Percentiles rank a stretch among this genome's conserved stretches.
phyloP scores from a whole-genome alignment of 371 early-diverging fungal species.

The Fennellomyces sp. region DNA sequence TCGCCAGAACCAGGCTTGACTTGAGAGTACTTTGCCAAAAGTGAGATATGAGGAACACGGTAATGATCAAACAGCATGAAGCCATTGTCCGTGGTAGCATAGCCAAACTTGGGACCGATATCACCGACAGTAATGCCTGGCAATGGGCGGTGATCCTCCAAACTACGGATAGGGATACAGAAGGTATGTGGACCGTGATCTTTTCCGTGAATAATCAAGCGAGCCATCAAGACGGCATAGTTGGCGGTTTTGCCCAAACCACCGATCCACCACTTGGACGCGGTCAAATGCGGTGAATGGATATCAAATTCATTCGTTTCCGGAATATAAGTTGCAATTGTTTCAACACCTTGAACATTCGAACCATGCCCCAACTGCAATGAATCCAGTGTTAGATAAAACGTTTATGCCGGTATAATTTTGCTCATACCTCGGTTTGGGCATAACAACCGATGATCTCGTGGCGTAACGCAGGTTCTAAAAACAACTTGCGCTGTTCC shows the following conservation, averaged over 20 bases:
- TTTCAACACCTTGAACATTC: constrained; percentile 87
- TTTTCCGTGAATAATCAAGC: constrained; percentile 78
- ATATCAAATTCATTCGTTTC: constrained; percentile 86
- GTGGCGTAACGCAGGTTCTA: constrained; percentile 72
- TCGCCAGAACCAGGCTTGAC: constrained; percentile 69
- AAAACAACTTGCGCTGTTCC: constrained; percentile 79
- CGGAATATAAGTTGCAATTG: constrained; percentile 83
- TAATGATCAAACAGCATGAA: constrained; percentile 78
- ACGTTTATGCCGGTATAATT: no score
- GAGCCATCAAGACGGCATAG: constrained; percentile 89
- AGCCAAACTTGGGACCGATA: constrained; percentile 90
- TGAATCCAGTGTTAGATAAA: no score
- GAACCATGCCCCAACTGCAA: constrained; percentile 71
- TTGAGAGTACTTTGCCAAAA: constrained; percentile 80
- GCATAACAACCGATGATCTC: constrained; percentile 88
- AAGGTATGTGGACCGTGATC: constrained; percentile 86
- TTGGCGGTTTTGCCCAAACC: constrained; percentile 72
- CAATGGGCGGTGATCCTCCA: constrained; percentile 73
- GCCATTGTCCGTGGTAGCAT: constrained; percentile 85
- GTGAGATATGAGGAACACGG: constrained; percentile 78
- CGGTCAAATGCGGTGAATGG: constrained; percentile 80
- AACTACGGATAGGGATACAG: constrained; percentile 85
- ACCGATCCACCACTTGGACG: constrained; percentile 94
- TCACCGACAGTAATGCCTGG: constrained; percentile 90
- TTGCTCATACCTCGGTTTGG: constrained; percentile 67